phyloP scores from a whole-genome alignment of 768 basidiomycete genomes.

The Cystofilobasidium bisporidii region DNA sequence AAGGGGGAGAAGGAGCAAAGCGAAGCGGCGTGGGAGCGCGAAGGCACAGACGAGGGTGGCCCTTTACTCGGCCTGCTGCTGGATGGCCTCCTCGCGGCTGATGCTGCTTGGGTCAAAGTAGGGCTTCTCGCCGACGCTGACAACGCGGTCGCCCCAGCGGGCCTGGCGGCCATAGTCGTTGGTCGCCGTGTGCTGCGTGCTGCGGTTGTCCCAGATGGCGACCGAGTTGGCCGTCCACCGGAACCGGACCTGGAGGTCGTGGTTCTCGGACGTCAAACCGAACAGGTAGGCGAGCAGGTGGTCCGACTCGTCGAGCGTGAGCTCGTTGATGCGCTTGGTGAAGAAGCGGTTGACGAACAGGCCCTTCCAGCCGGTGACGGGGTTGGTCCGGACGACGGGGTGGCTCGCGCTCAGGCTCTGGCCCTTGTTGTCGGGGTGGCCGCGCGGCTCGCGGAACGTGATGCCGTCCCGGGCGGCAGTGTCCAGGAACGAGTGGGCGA shows the following conservation, averaged over 20 bases:
- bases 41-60: neutral
- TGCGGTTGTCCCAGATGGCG: constrained; percentile 54
- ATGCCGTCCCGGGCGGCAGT: constrained; percentile 36
- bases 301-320: constrained; percentile 50
- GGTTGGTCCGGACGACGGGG: constrained; percentile 48
- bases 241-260: constrained; percentile 49
- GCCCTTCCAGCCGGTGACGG: constrained; percentile 53
- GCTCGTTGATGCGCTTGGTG: constrained; percentile 50
- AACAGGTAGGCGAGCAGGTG: constrained; percentile 47
- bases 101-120: constrained; percentile 18
- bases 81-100: constrained; percentile 1
- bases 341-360: constrained; percentile 49
- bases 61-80: neutral
- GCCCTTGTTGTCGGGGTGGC: constrained; percentile 51
- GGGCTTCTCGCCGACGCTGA: constrained; percentile 17
- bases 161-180: constrained; percentile 17
- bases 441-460: constrained; percentile 40
- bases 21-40: neutral
- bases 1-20: neutral
- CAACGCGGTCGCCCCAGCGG: constrained; percentile 20
- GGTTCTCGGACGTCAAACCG: constrained; percentile 49
- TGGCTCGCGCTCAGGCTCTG: constrained; percentile 48
- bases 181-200: constrained; percentile 20
- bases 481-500: constrained; percentile 35
- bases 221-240: constrained; percentile 50